Evolutionary conservation across 805 yeast genomes (phyloP), one percentile per base, ranked within the genome.

Genomic region (Cyberlindnera samutprakarnensis): DNA sequence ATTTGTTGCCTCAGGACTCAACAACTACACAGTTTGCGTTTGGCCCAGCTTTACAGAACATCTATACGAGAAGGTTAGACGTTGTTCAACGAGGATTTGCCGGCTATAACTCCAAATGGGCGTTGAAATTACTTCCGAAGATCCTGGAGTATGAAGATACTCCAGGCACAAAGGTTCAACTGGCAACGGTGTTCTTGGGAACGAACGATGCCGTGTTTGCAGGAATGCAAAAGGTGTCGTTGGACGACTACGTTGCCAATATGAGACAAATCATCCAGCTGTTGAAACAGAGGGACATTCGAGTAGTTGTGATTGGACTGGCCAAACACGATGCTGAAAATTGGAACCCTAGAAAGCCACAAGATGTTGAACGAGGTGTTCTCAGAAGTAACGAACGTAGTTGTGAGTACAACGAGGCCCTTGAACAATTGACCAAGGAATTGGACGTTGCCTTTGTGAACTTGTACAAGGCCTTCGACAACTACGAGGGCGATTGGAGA

Each of bases 51-150:
- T 47, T 80, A 17, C 64, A 59, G 23, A 46, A 62, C 32, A 35
- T 44, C n/a, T 82, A 83, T 50, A 55, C 64, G 2, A 65, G 95
- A 27, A 71, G 66, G 47, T 44, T 84, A 28, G 90, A 84, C 42
- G 61, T 88, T 3, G 47, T 86, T 2, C 76, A 72, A 25, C 62
- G 95, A 37, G 96, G 96, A 0, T 84, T 61, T 47, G 51, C 75
- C 1, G 96, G 96, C 1, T 87, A 83, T 59, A 83, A 69, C 43
- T 58, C 87, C 0, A 69, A 73, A 22, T 77, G 77, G 57, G 86
- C 72, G 0, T 47, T 62, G 8, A 55, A 62, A 28, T 43, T 83
- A 5, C 45, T 71, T 5, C 71, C 72, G n/a, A 56, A 62, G 25
- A 57, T 79, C 10, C 54, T 85, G 21, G 60, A 66, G 15, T 46